phyloP scores from a whole-genome alignment of 352 stramenopile genomes.

The Pythium myriotylum region DNA sequence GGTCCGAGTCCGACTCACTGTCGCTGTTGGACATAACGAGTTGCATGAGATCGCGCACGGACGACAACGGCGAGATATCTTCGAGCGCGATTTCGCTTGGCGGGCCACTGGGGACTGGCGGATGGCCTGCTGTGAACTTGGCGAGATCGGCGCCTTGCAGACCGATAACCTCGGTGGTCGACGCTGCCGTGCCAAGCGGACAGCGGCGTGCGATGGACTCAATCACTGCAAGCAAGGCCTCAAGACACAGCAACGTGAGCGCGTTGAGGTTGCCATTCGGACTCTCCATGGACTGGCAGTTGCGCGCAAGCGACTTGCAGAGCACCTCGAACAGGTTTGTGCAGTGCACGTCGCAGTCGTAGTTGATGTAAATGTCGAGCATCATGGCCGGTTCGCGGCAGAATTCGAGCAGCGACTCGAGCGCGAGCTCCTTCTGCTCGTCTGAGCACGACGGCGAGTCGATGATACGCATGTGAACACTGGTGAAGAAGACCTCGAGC shows the following conservation, averaged over 20 bases:
- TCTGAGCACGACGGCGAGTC: slow-evolving; percentile 80
- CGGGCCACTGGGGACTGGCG: slow-evolving; percentile 17
- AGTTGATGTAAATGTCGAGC: slow-evolving; percentile 99
- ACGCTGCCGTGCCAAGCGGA: slow-evolving; percentile 45
- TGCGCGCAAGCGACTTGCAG: slow-evolving; percentile 92
- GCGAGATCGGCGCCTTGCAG: slow-evolving; percentile 73
- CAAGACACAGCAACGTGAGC: slow-evolving; percentile 71
- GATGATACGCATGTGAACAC: slow-evolving; percentile 95
- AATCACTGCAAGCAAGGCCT: slow-evolving; percentile 93
- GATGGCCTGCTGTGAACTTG: slow-evolving; percentile 43
- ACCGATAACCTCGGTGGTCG: slow-evolving; percentile 18
- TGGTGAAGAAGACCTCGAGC: slow-evolving; percentile 99
- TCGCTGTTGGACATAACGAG: slow-evolving; percentile 81
- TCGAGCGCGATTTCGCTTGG: slow-evolving; percentile 63
- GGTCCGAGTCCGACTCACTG: slow-evolving; percentile 72
- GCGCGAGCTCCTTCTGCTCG: slow-evolving; percentile 85
- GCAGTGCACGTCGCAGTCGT: slow-evolving; percentile 98
- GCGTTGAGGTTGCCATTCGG: slow-evolving; percentile 63
- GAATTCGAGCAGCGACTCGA: slow-evolving; percentile 97
- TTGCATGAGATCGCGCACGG: slow-evolving; percentile 82
- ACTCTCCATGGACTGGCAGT: slow-evolving; percentile 77
- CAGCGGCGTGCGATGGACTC: slow-evolving; percentile 91
- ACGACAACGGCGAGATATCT: slow-evolving; percentile 85
- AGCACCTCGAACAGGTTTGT: slow-evolving; percentile 99
- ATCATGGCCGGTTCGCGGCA: slow-evolving; percentile 97